phyloP scores from a whole-genome alignment of 306 rosid genomes.

The Calophaca sinica region DNA sequence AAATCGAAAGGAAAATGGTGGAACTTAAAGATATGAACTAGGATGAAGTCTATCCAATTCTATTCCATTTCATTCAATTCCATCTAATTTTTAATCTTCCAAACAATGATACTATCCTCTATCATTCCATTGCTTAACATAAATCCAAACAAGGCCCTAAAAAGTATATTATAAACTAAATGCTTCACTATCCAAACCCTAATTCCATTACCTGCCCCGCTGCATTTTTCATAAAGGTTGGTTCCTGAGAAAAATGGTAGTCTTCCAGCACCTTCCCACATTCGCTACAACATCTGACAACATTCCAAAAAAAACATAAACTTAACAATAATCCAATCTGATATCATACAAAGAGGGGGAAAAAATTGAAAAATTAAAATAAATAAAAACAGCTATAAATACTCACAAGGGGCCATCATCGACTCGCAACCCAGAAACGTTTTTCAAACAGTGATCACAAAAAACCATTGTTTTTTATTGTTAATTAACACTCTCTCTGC shows the following conservation, averaged over 20 bases:
- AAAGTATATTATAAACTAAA: no score
- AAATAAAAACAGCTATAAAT: not conserved
- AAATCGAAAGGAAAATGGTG: no score
- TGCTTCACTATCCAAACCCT: no score
- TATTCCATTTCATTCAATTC: not conserved
- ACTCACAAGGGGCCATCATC: conserved; percentile 31
- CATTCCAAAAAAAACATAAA: not conserved
- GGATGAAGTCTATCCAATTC: not conserved
- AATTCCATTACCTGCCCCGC: conserved; percentile 35
- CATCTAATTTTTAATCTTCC: not conserved
- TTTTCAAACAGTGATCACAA: conserved; percentile 32
- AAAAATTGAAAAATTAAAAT: not conserved
- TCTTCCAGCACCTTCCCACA: conserved; percentile 48
- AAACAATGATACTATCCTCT: not conserved
- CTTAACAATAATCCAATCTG: not conserved
- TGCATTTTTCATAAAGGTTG: conserved; percentile 37
- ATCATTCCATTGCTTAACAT: not conserved
- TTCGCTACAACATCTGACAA: conserved; percentile 24
- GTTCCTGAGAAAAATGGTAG: conserved; percentile 11
- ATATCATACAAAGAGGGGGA: not conserved
- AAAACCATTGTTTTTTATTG: not conserved
- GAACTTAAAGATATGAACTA: not conserved
- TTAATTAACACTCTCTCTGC: not conserved
- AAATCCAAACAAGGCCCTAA: not conserved
- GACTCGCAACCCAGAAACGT: not conserved